Base-by-base conservation (phyloP, 495 filamentous ascomycete species). In the Bryoglossum gracile region DNA sequence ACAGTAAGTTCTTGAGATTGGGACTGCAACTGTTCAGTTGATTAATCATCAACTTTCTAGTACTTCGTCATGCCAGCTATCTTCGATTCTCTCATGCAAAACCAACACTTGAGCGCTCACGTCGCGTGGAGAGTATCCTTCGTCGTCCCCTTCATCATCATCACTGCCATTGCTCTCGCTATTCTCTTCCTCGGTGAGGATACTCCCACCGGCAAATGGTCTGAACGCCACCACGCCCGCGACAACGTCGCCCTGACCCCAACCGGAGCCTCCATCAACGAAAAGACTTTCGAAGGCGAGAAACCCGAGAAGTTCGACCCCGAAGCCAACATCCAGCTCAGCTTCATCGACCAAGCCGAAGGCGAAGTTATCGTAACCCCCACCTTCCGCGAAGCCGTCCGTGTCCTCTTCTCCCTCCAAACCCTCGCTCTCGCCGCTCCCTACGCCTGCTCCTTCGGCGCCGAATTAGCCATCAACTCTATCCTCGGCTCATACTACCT, bases 1-100 rank as follows among this genome's bases (percentile, higher is more conserved):
- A 76, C 75, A 6, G 45, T 48, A 39, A 25, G 45, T 32, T 8
- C 89, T 89, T 62, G 5, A 4, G 37, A 32, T 25, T n/a, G 6
- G 3, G 14, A 19, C 8, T 34, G 8, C 19, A 23, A 16, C 34
- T 47, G 28, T 22, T 25, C 5, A 47, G 6, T 14, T 2, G 11
- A 2, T 16, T 35, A 16, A 35, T 6, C 13, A 32, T 3, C 13
- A 17, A 39, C 22, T 9, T 35, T 16, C 19, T 33, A 42, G 36
- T 50, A 41, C 47, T 95, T 96, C 66, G 76, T 94, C 51, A 97
- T 97, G 90, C 91, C 91, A 1, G 89, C 89, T 5, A 78, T 94
- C 40, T 90, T 78, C 62, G 84, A 94, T 64, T 84, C 84, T 4
- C 71, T 94, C 17, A 79, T 91, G 26, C 26, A 69, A 0, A 41